phyloP scores from a whole-genome alignment of 208 protist genomes.

The Angomonas ambiguus region DNA sequence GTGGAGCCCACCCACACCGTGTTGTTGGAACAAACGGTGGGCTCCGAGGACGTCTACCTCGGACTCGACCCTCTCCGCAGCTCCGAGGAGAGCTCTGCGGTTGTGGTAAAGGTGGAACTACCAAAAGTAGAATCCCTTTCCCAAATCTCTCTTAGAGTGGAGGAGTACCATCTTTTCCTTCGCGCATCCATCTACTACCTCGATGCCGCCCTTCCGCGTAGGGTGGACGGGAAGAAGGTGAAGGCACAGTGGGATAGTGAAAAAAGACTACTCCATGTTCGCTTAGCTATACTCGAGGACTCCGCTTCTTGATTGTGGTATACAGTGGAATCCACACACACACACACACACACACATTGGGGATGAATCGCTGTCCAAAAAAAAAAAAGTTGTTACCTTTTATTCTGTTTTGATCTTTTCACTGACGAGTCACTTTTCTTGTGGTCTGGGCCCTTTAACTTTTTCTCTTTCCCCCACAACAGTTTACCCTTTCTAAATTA shows the following conservation, averaged over 20 bases:
- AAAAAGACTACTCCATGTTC: conserved; percentile 24
- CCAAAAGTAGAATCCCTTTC: conserved; percentile 32
- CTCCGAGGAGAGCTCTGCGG: conserved; percentile 50
- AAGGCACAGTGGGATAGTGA: conserved; percentile 67
- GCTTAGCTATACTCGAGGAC: neutral
- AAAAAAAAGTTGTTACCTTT: no score
- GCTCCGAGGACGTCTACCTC: conserved; percentile 83
- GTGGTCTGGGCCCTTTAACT: neutral
- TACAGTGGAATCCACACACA: no score
- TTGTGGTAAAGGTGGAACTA: conserved; percentile 75
- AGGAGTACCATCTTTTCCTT: conserved; percentile 56
- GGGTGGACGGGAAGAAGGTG: conserved; percentile 44
- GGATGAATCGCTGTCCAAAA: no score
- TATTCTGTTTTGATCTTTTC: no score
- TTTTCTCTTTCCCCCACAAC: neutral
- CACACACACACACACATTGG: no score
- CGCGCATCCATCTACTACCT: conserved; percentile 65
- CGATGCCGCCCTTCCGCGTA: conserved; percentile 46
- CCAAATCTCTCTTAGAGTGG: conserved; percentile 59
- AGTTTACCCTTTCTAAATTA: neutral
- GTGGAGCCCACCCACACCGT: conserved; percentile 62
- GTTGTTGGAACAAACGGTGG: conserved; percentile 73
- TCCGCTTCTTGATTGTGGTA: neutral
- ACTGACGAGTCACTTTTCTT: no score
- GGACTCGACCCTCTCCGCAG: conserved; percentile 66